Base-by-base conservation (phyloP, 371 early-diverging fungal genomes). In the Mortierella sp. region DNA sequence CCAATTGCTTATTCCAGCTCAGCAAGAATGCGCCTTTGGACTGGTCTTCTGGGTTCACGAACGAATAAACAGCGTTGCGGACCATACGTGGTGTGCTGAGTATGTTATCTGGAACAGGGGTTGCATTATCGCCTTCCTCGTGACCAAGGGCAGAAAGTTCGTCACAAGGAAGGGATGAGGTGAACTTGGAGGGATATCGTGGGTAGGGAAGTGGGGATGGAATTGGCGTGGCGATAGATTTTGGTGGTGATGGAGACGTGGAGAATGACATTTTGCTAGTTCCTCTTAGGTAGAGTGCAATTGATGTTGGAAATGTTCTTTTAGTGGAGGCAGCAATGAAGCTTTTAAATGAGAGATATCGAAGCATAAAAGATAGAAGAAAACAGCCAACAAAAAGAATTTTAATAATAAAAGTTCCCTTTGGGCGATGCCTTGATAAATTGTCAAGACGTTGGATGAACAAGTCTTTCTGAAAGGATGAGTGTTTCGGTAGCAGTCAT, bases 41-140 rank as follows among this genome's bases (percentile, higher is more conserved):
- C 31, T 80, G 80, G 22, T 76, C 69, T 45, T 91, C 90, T 1
- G 93, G 94, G 60, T 76, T 66, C 10, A 91, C 85, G 63, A 84
- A 89, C 1, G 90, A 86, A 79, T 84, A 92, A 53, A 86, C 87
- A 13, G 92, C 90, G 28, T 84, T 74, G 34, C 84, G 86, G 19
- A 94, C 92, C 63, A 90, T 87, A 15, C 92, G 84, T 17, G 89
- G 66, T 4, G 67, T 61, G 29, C 63, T 60, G 34, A 82, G 74
- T 23, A 84, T 37, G 28, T 55, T 56, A 31, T 74, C 71, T 0
- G 83, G 83, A 13, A 78, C 51, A 1, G 70, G 70, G 1, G 34
- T 40, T 3, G 59, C 66, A 10, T 70, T 71, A 1, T 62, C 66
- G 22, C 61, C 66, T 35, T 72, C 70, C 26, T 59, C 72, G 4